Evolutionary conservation across 805 yeast genomes (phyloP), one percentile per base, ranked within the genome.

Genomic region (Metschnikowia dekortorum): DNA sequence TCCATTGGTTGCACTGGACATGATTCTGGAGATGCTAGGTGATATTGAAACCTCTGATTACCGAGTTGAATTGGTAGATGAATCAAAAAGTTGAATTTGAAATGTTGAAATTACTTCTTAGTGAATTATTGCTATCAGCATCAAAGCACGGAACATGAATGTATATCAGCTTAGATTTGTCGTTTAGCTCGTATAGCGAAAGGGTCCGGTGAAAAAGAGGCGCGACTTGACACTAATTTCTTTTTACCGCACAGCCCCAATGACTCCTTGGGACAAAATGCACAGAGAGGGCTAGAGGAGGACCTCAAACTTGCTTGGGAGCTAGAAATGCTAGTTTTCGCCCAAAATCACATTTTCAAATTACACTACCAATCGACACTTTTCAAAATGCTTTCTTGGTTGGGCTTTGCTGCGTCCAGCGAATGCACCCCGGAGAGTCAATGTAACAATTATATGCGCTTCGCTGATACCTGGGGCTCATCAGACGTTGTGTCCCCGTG

Each of bases 131-230:
- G 45, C 29, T 11, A 11, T 10, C 45, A 14, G 45, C 45, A 42
- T 42, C 38, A 33, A 42, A 42, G 32, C 18, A 26, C 18, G 28
- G 38, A 13, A 33, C 45, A 42, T 42, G 45, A 32, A 42, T 26
- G 38, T 42, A 42, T 33, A 33, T 42, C 18, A 42, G 9, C 31
- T 18, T 30, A n/a, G 34, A 26, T 11, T n/a, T 31, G 38, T 49
- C 52, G 52, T 49, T 39, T 49, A 49, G 49, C 52, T 49, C 52
- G 52, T 49, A 49, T 45, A 49, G 11, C 16, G 14, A 16, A 28
- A 36, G 43, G 43, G 26, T 39, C 18, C 4, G 31, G 34, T 34
- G n/a, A 18, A 43, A 34, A 35, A 44, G 38, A 13, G 38, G 45
- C 38, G 45, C 38, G 38, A n/a, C 45, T 16, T 28, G 16, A 39